Conservation (phyloP, 1,284 basidiomycete genomes). For the Papiliotrema flavescens region DNA sequence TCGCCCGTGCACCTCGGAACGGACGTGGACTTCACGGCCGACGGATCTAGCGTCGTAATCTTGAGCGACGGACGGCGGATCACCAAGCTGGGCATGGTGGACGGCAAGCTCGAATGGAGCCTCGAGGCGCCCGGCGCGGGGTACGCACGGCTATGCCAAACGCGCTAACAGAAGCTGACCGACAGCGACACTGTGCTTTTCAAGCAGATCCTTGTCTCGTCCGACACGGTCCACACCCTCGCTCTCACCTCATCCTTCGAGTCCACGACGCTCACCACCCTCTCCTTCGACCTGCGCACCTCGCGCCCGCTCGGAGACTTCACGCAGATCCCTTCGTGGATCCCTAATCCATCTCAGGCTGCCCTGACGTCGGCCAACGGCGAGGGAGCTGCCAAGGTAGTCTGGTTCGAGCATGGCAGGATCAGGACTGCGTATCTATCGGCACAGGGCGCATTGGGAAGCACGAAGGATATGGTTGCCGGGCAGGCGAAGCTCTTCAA, state of each 20-base stretch:
- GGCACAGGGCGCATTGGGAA: slow-evolving; percentile 45
- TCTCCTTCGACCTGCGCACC: slow-evolving; percentile 56
- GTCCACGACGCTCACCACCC: slow-evolving; percentile 64
- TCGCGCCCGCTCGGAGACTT: slow-evolving; percentile 57
- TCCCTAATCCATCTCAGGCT: slow-evolving; percentile 44
- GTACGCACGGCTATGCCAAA: slow-evolving; percentile 7
- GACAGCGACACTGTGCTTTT: slow-evolving; percentile 63
- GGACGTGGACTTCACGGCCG: slow-evolving; percentile 47
- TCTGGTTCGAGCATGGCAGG: slow-evolving; percentile 66
- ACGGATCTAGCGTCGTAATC: slow-evolving; percentile 25
- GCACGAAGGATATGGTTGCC: slow-evolving; percentile 55
- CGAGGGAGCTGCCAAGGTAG: slow-evolving; percentile 50
- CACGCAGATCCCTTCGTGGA: slow-evolving; percentile 59
- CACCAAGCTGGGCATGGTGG: slow-evolving; percentile 23
- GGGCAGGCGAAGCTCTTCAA: slow-evolving; percentile 25
- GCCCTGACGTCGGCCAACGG: slow-evolving; percentile 23
- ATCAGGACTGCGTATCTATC: slow-evolving; percentile 45
- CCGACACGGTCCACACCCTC: slow-evolving; percentile 60
- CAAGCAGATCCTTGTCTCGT: slow-evolving; percentile 59
- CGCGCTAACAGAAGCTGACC: neutral
- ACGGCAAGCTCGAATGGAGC: slow-evolving; percentile 35
- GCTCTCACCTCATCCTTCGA: slow-evolving; percentile 63
- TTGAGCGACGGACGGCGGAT: slow-evolving; percentile 38
- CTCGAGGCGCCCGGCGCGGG: slow-evolving; percentile 34
- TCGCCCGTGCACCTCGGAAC: slow-evolving; percentile 51